These are phyloP conservation scores for Ophiostoma piceae DNA, from an alignment of 2,329 filamentous ascomycete species.

Conservation along the genomic window DNA sequence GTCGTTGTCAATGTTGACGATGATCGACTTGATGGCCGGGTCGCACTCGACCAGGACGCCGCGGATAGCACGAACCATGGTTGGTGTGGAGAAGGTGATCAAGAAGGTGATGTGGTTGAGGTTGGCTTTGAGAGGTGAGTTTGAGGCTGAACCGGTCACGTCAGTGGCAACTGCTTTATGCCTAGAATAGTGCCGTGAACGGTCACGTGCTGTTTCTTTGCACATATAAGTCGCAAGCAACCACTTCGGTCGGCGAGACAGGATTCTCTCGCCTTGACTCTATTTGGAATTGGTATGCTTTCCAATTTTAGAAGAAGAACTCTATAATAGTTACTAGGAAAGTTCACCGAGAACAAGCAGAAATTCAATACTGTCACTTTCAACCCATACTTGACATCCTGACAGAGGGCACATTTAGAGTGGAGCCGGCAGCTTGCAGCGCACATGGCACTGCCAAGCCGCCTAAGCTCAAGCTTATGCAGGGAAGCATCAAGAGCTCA, in stretches of 20 bases:
- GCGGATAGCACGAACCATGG: constrained; percentile 28
- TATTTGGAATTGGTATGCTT: too few relatives aligned
- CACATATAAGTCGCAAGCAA: too few relatives aligned
- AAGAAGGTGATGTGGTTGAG: not conserved
- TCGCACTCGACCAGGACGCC: constrained; percentile 74
- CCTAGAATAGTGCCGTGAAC: not conserved
- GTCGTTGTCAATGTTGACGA: constrained; percentile 67
- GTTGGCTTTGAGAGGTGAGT: not conserved
- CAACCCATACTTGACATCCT: not conserved
- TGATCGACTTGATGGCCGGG: constrained; percentile 82
- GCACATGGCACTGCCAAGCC: constrained; percentile 4
- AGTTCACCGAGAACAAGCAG: too few relatives aligned
- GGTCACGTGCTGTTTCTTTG: not conserved
- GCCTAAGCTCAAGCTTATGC: not conserved
- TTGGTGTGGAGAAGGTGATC: not conserved
- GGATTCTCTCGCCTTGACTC: too few relatives aligned
- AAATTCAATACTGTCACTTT: too few relatives aligned
- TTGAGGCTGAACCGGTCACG: not conserved
- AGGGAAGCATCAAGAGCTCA: not conserved
- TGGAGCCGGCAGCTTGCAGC: not conserved
- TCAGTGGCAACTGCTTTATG: not conserved
- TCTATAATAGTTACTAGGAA: too few relatives aligned
- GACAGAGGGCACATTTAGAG: not conserved
- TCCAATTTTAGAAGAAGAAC: too few relatives aligned
- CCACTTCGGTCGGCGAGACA: too few relatives aligned